Evolutionary conservation across 2,329 filamentous ascomycete species (phyloP), one percentile per base, ranked within the genome.

Genomic region (Colletotrichum scovillei): DNA sequence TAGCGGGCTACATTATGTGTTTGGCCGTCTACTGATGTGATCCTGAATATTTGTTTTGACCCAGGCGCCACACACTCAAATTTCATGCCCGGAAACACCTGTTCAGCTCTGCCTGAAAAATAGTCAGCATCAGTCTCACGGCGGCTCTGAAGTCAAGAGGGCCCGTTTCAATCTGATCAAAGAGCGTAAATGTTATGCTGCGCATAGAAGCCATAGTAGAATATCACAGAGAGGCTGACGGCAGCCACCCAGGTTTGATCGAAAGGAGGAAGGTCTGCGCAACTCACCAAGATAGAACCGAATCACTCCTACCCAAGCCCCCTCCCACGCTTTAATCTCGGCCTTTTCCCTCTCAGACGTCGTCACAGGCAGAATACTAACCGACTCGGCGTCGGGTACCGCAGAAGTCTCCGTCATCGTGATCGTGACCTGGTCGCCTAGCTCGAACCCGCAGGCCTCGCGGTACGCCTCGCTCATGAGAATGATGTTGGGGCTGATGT

Each of bases 391-490:
- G 26, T 89, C 87, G 0, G 87, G 84, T 12, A 92, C 81, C 2
- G 83, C 77, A 2, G 82, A 83, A 8, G 86, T 86, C 11, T 88
- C 86, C 2, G 87, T 85, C 28, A 95, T 88, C 8, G 88, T 86
- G 60, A 97, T 85, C 42, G 82, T 82, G 42, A 89, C 84, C 63
- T 91, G 88, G 62, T 95, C 93, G 19, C 91, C 91, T 4, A 97
- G 85, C 74, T 92, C 92, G 77, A 97, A 89, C 1, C 90, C 90
- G 76, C 93, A 93, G 7, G 90, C 88, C 46, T 93, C 92, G 75
- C 94, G 92, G 67, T 97, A 90, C 6, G 90, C 87, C 75, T 94
- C 92, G 26, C 94, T 92, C 85, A 94, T 90, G 86, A 95, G 88
- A 63, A 93, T 86, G 69, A 94, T 87, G 75, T 92, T 89, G 76